Base-by-base conservation (phyloP, 2,329 filamentous ascomycete species). In the Aureobasidium leucospermi region DNA sequence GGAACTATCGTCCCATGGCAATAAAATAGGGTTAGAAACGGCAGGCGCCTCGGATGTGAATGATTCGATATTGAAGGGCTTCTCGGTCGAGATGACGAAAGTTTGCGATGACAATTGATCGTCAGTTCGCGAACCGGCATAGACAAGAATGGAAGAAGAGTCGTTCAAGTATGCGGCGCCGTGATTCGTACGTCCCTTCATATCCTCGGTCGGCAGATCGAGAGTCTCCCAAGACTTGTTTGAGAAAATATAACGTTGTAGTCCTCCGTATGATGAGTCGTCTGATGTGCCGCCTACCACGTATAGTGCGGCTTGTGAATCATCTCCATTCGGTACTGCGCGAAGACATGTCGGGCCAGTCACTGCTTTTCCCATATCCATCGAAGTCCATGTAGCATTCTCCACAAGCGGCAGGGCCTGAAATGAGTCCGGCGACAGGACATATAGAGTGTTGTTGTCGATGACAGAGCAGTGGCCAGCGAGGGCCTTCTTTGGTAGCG, bases 391-490 rank as follows among this genome's bases (percentile, higher is more conserved):
- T 74, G 83, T 74, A 51, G 85, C 88, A 53, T 88, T 88, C 64
- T 85, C 74, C 63, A 82, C 75, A 63, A 97, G 75, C 11, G 79
- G 74, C 64, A 97, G 74, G 8, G 88, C 87, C 70, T 91, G 83
- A 67, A 97, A 92, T 31, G 85, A 88, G 48, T 83, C 75, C 8
- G 84, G 75, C 6, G 90, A 89, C 72, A 90, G 96, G 47, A 88
- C 85, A 76, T 95, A 97, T 57, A 97, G 83, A 11, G 85, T 90
- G 72, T 91, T 86, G 70, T 91, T 80, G 76, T 89, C 80, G 63
- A 96, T 81, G 68, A 88, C 84, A 60, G 91, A 90, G 75, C 93
- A 97, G 68, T 89, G 85, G 73, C 86, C 85, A 72, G 85, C 82
- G 71, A 96, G 77, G 63, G 86, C 78, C 69, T 85, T 80, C 57